Conservation (phyloP, 1,139 yeast genomes). For the Magnusiomyces paraingens region DNA sequence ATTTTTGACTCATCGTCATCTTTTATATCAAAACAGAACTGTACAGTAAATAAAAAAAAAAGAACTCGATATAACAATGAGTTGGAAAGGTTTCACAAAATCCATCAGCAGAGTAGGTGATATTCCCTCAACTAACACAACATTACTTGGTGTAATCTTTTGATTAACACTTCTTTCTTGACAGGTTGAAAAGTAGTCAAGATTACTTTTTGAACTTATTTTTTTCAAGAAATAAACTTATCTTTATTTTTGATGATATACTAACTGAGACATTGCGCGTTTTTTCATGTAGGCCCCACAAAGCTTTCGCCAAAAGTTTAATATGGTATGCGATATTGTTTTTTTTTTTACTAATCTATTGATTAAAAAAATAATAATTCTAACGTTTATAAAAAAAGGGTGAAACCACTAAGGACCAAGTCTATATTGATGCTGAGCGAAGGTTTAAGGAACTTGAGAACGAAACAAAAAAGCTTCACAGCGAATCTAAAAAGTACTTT, state of each 20-base stretch:
- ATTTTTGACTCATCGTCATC: too few relatives aligned
- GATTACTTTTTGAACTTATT: too few relatives aligned
- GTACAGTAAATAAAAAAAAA: too few relatives aligned
- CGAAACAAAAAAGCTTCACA: constrained; percentile 84
- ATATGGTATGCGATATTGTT: constrained; percentile 27
- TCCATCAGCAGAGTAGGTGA: constrained; percentile 56
- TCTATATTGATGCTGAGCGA: constrained; percentile 90
- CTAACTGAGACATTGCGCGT: neutral
- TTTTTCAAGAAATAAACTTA: neutral
- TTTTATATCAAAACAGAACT: too few relatives aligned
- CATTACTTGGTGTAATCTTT: neutral
- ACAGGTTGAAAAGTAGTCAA: neutral
- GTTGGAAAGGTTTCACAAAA: constrained; percentile 90
- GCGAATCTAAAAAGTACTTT: constrained; percentile 84
- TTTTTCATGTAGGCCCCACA: constrained; percentile 43
- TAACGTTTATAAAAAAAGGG: constrained; percentile 41
- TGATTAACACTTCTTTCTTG: constrained; percentile 13
- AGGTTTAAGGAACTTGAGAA: constrained; percentile 86
- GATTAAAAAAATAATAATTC: neutral
- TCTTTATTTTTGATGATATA: neutral
- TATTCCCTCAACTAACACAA: constrained; percentile 1
- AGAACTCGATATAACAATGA: constrained; percentile 42
- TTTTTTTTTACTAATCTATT: neutral
- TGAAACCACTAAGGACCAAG: constrained; percentile 75
- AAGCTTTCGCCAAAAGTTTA: constrained; percentile 36